phyloP scores from a whole-genome alignment of 495 filamentous ascomycete genomes.

The Tuber microsphaerosporum region DNA sequence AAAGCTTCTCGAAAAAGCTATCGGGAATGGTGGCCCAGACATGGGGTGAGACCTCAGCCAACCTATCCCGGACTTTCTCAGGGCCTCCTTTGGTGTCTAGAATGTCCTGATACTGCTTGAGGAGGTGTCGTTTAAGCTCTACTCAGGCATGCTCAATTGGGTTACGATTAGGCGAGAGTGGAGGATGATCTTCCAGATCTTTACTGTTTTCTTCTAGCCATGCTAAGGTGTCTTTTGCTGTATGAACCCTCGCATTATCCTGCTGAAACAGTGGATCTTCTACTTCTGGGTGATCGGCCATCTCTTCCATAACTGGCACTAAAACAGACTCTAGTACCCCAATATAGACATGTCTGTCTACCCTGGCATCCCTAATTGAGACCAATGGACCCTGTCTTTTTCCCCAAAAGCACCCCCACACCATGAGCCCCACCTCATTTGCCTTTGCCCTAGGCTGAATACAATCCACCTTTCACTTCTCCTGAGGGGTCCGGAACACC shows the following conservation, averaged over 20 bases:
- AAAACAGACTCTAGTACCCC: too few species aligned
- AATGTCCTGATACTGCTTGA: constrained; percentile 16
- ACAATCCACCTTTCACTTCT: constrained; percentile 30
- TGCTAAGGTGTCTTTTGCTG: too few species aligned
- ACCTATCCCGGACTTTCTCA: too few species aligned
- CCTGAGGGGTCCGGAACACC: constrained; percentile 12
- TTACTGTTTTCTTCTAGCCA: too few species aligned
- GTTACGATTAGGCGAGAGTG: constrained; percentile 40
- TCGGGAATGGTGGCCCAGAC: constrained; percentile 9
- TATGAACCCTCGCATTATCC: too few species aligned
- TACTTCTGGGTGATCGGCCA: too few species aligned
- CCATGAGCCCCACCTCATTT: constrained; percentile 1
- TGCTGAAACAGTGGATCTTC: too few species aligned
- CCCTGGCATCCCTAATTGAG: constrained; percentile 9
- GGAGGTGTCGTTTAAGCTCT: constrained; percentile 24
- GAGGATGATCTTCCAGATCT: too few species aligned
- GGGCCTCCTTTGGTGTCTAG: constrained; percentile 5
- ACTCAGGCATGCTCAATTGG: constrained; percentile 42
- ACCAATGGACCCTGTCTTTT: constrained; percentile 10
- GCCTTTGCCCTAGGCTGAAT: constrained; percentile 17
- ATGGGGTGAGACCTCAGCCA: too few species aligned
- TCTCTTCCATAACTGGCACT: too few species aligned
- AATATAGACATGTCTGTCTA: constrained; percentile 7
- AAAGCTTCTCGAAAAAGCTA: constrained; percentile 3
- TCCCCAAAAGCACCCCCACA: constrained; percentile 10